Base-by-base conservation (phyloP, 2,329 filamentous ascomycete genomes). In the Penicillium vulpinum region DNA sequence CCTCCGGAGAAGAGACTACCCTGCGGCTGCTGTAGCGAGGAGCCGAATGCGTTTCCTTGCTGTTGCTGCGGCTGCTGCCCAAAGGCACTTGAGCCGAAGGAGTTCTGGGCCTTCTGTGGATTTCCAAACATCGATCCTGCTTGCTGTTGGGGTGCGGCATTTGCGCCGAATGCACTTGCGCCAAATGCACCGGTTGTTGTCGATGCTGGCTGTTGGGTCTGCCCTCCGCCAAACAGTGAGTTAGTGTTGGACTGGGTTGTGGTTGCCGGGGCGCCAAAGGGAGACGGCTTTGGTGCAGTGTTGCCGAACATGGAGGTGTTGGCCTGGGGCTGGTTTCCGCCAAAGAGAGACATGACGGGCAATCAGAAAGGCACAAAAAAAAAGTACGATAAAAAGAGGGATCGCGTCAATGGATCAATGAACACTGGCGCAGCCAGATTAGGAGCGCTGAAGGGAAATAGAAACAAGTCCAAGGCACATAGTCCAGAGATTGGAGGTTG, bases 331-430 rank as follows among this genome's bases (percentile, higher is more conserved):
- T 66, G 62, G 33, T 52, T 64, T 49, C 70, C 57, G 15, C 63
- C 73, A 59, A 78, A 78, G 16, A 78, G 69, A 53, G 76, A 77
- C 73, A 75, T 77, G 52, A 47, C 64, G 60, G 41, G 43, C 38
- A 41, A 45, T 49, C 53, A 58, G 41, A 50, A 59, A 35, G 41
- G 58, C 47, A 50, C 40, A 48, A 54, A 61, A 60, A 60, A 60
- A 65, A 63, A 55, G 47, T 41, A 56, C 51, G 54, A 52, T 49
- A 46, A 43, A 46, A 43, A 49, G 39, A 47, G 51, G 13, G 41
- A 54, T 41, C 21, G 45, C 36, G 38, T 45, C 38, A 24, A 52
- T 47, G 29, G 51, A 28, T 57, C 41, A 28, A 41, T 35, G 15
- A 39, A 40, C 7, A 7, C 16, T 5, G 15, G 36, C 40, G 33